A percentile compares a stretch with the other conserved stretches of the same genome.
Conservation (phyloP, 108 stramenopile species). For the Parietichytrium sp. region DNA sequence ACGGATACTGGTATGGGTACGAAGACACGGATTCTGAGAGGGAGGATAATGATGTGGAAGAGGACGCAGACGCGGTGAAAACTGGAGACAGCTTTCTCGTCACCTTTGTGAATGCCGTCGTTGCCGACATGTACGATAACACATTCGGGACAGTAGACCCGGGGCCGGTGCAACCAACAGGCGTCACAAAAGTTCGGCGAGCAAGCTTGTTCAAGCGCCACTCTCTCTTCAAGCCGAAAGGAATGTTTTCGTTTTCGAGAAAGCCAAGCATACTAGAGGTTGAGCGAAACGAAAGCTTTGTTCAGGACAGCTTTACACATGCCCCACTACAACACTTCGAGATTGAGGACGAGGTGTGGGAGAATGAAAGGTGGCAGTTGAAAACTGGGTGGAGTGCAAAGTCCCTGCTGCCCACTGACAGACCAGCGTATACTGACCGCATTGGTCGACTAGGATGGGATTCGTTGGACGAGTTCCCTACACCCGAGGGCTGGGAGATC, state of each 20-base stretch:
- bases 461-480: neutral
- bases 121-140: neutral
- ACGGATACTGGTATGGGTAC: neutral
- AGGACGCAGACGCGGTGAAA: neutral
- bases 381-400: slow-evolving; percentile 2
- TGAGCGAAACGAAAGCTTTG: too few relatives aligned
- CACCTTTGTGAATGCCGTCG: slow-evolving; percentile 13
- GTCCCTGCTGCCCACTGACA: neutral
- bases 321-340: neutral
- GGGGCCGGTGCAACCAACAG: too few relatives aligned
- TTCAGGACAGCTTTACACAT: slow-evolving; percentile 10
- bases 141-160: neutral
- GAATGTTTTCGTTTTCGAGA: neutral
- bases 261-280: too few relatives aligned
- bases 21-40: slow-evolving; percentile 23
- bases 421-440: neutral
- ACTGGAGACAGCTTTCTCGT: neutral
- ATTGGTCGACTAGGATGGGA: neutral
- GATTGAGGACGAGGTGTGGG: slow-evolving; percentile 37
- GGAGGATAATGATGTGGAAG: neutral
- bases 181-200: neutral
- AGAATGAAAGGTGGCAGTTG: neutral
- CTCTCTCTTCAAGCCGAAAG: slow-evolving; percentile 1
- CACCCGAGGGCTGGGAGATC: neutral
- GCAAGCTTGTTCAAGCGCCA: neutral